Evolutionary conservation across 805 yeast species (phyloP).

Genomic region (Lipomyces mesembrius): DNA sequence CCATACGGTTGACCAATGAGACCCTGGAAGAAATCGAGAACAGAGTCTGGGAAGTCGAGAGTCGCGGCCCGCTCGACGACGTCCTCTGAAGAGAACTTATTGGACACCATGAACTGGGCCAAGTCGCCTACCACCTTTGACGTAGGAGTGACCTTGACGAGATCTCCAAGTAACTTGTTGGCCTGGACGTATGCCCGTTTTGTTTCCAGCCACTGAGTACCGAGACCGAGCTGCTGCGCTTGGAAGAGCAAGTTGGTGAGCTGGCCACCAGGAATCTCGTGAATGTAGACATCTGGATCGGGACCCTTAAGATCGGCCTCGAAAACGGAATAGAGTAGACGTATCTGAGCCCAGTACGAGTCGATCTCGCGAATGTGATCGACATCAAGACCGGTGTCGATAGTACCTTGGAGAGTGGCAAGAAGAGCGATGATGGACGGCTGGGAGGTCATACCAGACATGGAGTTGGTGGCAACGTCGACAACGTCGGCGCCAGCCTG

Average conservation of each 20-base stretch:
- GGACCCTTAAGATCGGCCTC: constrained; percentile 99
- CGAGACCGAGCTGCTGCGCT: constrained; percentile 98
- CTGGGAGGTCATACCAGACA: constrained; percentile 98
- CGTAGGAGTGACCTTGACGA: constrained; percentile 98
- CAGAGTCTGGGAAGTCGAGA: constrained; percentile 98
- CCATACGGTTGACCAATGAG: constrained; percentile 99
- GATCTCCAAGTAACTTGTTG: constrained; percentile 87
- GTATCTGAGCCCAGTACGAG: constrained; percentile 98
- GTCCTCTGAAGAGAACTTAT: constrained; percentile 84
- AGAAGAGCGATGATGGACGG: constrained; percentile 92
- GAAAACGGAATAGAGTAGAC: constrained; percentile 92
- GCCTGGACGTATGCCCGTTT: constrained; percentile 93
- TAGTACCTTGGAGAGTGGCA: constrained; percentile 87
- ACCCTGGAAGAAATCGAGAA: constrained; percentile 97
- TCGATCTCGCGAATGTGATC: constrained; percentile 80
- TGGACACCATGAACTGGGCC: constrained; percentile 99
- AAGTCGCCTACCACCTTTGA: constrained; percentile 99
- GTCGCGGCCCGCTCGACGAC: constrained; percentile 84
- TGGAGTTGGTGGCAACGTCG: constrained; percentile 94
- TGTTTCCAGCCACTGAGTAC: constrained; percentile 95
- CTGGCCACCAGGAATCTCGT: constrained; percentile 99
- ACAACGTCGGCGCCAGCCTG: constrained; percentile 97
- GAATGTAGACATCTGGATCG: constrained; percentile 97
- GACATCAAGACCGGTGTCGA: constrained; percentile 72
- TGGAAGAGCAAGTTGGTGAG: constrained; percentile 97